Evolutionary conservation across 2,329 filamentous ascomycete species (phyloP), one percentile per base, ranked within the genome.

Genomic region (Exophiala dermatitidis): DNA sequence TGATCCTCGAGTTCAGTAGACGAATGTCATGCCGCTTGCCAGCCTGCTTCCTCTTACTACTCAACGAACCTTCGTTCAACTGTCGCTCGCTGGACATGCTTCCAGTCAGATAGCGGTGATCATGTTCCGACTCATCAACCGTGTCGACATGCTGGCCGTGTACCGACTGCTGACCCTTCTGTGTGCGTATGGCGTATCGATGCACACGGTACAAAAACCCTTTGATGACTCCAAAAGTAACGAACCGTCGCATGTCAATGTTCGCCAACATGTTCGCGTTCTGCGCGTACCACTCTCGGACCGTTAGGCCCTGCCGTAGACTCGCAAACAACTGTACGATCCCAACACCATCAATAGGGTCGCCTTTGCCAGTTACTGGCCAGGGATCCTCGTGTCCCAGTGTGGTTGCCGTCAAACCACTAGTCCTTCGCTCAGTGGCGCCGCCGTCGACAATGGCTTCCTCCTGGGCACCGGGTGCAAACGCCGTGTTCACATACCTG

Each of bases 161-260:
- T 28, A 41, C 32, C 4, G 45, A 37, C 33, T 49, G 38, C 33
- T 49, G 38, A 10, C 34, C 49, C 43, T 36, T 69, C 61, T 1
- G 67, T 64, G 4, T 72, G 69, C 42, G 71, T 66, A 60, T 94
- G 81, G 89, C 86, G 67, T 94, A 94, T 68, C 93, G 94, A 72
- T 97, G 89, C 38, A 96, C 85, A 33, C 93, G 82, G 69, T 96
- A 96, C 28, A 98, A 72, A 62, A 94, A 87, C 10, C 91, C 90
- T 71, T 97, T 97, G 68, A 97, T 95, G 54, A 96, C 80, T 53
- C 91, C 93, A 65, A 97, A 98, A 54, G 95, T 94, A 59, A 97
- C 88, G 59, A 98, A 84, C 30, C 93, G 84, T 8, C 93, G 82
- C 51, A 96, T 82, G 68, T 98, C 93, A 53, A 98, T 83, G 64